Percentiles rank a stretch among this genome's conserved stretches.
These are phyloP conservation scores for Dioszegia hungarica DNA, from an alignment of 768 basidiomycete genomes.

Conservation along the genomic window DNA sequence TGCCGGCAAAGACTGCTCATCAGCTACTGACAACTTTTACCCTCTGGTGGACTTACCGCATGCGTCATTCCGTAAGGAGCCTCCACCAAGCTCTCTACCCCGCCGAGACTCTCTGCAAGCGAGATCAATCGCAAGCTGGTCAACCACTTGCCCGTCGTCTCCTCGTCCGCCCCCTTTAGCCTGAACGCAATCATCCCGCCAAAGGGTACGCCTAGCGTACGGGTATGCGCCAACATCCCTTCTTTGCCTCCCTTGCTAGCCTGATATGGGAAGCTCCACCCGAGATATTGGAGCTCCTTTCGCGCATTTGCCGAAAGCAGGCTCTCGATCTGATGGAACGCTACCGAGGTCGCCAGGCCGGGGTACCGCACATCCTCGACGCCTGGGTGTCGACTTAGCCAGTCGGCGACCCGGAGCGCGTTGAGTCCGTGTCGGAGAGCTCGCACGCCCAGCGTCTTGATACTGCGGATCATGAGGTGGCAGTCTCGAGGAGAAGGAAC, in stretches of 20 bases:
- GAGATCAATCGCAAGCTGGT: conserved; percentile 63
- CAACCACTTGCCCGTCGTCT: conserved; percentile 64
- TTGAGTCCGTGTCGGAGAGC: conserved; percentile 82
- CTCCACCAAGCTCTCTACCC: conserved; percentile 86
- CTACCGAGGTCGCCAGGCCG: conserved; percentile 65
- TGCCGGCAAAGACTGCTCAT: conserved; percentile 28
- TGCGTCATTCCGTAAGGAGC: conserved; percentile 87
- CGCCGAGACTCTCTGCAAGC: conserved; percentile 83
- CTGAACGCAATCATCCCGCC: conserved; percentile 83
- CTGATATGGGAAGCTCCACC: conserved; percentile 40
- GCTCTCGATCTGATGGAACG: conserved; percentile 61
- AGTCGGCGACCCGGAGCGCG: conserved; percentile 68
- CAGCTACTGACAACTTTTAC: not conserved
- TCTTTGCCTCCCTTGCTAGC: conserved; percentile 4
- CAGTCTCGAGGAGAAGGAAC: conserved; percentile 68
- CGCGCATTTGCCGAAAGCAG: conserved; percentile 64
- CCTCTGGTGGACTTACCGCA: conserved; percentile 48
- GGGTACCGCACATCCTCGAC: conserved; percentile 86
- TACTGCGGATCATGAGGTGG: conserved; percentile 83
- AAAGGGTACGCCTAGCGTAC: conserved; percentile 66
- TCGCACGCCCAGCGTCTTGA: conserved; percentile 83
- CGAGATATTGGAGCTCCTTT: conserved; percentile 57
- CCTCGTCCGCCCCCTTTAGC: conserved; percentile 52
- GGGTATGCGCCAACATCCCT: conserved; percentile 17
- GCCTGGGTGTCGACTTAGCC: conserved; percentile 55